Base-by-base conservation (phyloP, 805 yeast genomes). In the Candida ovalis region DNA sequence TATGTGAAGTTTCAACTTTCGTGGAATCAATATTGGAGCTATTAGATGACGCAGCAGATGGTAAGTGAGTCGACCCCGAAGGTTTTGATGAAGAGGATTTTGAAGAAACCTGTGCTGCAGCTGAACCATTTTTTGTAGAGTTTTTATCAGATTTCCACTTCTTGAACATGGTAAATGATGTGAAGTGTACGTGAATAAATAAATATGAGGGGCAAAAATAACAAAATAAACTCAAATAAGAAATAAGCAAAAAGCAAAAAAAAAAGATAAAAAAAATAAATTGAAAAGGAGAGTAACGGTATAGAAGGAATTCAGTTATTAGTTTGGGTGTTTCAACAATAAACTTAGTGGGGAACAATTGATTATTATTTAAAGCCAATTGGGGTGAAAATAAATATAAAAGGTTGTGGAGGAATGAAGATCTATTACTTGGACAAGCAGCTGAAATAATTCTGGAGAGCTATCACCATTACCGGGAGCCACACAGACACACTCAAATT, bases 61-160 rank as follows among this genome's bases (percentile, higher is more conserved):
- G 21, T 19, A 22, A 15, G 21, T 23, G 21, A 30, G 10, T 28
- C 4, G 35, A 6, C 23, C 21, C 18, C 9, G 25, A 12, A 4
- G 10, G n/a, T 18, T 42, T 22, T 4, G 13, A 18, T 3, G 39
- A 23, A 9, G 27, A 15, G 13, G 44, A 23, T 23, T 17, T n/a
- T 1, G 32, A 4, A 5, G 45, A 27, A n/a, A 23, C 32, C 21
- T 25, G 19, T 13, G 21, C 23, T 5, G 41, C 28, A 9, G 46
- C 9, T n/a, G 21, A 21, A 17, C 45, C 49, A 32, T 22, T 17
- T 44, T 53, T 57, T 12, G 55, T 23, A 0, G 54, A 46, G 21
- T 27, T 47, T 40, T 57, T 59, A 35, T 60, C 64, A 3, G 59
- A 43, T 43, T 56, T 59, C 62, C 63, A 59, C 50, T 53, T 57